Percentiles rank a stretch among this genome's conserved stretches.
phyloP scores from a whole-genome alignment of 305 asterid species.

The Solanum hybrid region DNA sequence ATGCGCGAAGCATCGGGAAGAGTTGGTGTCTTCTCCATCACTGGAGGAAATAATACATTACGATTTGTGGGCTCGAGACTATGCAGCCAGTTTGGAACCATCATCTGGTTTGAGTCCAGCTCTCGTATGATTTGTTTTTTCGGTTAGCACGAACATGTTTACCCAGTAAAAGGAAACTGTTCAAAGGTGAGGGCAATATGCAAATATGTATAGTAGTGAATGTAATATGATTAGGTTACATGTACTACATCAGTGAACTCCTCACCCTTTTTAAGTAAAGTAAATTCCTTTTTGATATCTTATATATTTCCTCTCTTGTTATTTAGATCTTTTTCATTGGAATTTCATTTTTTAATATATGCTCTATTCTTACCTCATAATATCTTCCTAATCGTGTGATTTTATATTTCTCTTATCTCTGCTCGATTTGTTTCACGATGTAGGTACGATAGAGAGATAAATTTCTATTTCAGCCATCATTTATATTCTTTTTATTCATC shows the following conservation, averaged over 20 bases:
- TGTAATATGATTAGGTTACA: not conserved
- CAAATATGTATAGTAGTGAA: not conserved
- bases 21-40: constrained; percentile 56
- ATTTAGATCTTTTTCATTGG: too few species aligned
- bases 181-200: not conserved
- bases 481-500: too few species aligned
- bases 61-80: constrained; percentile 89
- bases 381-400: too few species aligned
- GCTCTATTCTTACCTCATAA: too few species aligned
- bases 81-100: constrained; percentile 50
- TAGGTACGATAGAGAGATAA: too few species aligned
- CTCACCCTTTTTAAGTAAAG: not conserved
- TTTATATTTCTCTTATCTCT: too few species aligned
- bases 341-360: too few species aligned
- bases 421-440: too few species aligned
- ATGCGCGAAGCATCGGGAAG: constrained; percentile 60
- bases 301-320: too few species aligned
- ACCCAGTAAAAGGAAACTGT: not conserved
- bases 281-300: not conserved
- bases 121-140: constrained; percentile 31
- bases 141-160: not conserved
- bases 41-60: constrained; percentile 87
- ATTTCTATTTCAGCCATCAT: too few species aligned
- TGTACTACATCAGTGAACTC: not conserved
- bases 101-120: constrained; percentile 45